These are phyloP conservation scores for Crassisporium funariophilum DNA, from an alignment of 768 basidiomycete genomes.

Conservation along the genomic window DNA sequence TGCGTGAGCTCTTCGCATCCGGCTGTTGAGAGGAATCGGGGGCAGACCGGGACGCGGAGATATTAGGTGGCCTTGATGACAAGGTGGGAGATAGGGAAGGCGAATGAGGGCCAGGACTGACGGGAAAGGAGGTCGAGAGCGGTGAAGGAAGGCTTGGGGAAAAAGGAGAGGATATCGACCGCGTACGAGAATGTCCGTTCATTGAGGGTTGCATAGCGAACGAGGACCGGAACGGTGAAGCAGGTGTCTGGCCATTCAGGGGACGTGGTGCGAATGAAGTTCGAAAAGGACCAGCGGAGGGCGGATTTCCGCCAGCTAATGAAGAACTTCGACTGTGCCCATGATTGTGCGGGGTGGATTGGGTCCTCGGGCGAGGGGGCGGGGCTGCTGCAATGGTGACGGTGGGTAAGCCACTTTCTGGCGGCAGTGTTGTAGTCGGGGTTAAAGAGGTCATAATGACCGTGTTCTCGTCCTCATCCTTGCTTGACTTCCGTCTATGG, in stretches of 20 bases:
- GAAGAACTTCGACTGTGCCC: constrained; percentile 14
- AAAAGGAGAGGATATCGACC: constrained; percentile 54
- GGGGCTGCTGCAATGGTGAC: constrained; percentile 14
- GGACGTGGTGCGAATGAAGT: constrained; percentile 26
- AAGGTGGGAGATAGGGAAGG: constrained; percentile 14
- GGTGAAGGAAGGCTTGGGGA: constrained; percentile 53
- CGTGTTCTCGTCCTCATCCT: constrained; percentile 37
- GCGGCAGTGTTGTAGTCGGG: constrained; percentile 15
- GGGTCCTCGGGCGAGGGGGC: constrained; percentile 22
- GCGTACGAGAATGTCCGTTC: constrained; percentile 43
- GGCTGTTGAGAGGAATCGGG: constrained; percentile 21
- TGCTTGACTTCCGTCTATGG: constrained; percentile 50
- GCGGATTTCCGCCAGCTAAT: constrained; percentile 16
- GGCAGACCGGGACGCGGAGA: constrained; percentile 18
- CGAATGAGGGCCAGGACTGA: constrained; percentile 25
- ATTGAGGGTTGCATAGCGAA: constrained; percentile 25
- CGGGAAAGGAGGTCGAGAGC: constrained; percentile 38
- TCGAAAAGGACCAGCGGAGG: constrained; percentile 33
- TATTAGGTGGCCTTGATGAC: constrained; percentile 11
- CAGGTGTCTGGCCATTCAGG: constrained; percentile 23
- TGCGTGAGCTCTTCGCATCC: constrained; percentile 28
- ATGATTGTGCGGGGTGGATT: constrained; percentile 21
- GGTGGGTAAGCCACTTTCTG: constrained; percentile 14
- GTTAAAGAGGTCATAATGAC: constrained; percentile 14
- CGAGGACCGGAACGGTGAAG: constrained; percentile 35